Evolutionary conservation across 2,329 filamentous ascomycete genomes (phyloP).

Genomic region (Lanzia echinophila): DNA sequence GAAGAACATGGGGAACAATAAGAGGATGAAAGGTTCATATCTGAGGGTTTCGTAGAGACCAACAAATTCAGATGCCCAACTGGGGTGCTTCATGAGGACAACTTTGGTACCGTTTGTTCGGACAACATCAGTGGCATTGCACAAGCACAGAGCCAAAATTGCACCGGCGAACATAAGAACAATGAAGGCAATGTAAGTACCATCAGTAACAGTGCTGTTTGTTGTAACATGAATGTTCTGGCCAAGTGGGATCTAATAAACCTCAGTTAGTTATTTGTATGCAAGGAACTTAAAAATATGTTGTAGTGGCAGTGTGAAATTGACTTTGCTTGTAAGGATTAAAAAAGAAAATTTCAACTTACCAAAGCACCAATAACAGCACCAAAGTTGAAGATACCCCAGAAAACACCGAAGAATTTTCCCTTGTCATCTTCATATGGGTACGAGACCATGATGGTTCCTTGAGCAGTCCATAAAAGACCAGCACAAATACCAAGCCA

Average conservation of each 20-base stretch:
- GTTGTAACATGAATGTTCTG: slow-evolving; percentile 58
- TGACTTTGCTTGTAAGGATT: background rate
- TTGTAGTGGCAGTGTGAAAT: background rate
- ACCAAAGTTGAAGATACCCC: slow-evolving; percentile 92
- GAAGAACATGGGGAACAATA: slow-evolving; percentile 78
- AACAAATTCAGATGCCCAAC: slow-evolving; percentile 71
- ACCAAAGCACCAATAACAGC: slow-evolving; percentile 74
- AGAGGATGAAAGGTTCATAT: slow-evolving; percentile 64
- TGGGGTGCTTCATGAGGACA: slow-evolving; percentile 86
- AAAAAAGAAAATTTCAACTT: slow-evolving; percentile 21
- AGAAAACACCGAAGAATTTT: slow-evolving; percentile 84
- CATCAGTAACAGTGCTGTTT: slow-evolving; percentile 53
- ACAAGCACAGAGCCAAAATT: slow-evolving; percentile 60
- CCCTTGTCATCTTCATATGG: slow-evolving; percentile 77
- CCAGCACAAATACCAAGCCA: slow-evolving; percentile 73
- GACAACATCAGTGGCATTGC: slow-evolving; percentile 64
- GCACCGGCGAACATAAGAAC: slow-evolving; percentile 73
- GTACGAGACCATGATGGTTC: slow-evolving; percentile 86
- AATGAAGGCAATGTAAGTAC: slow-evolving; percentile 84
- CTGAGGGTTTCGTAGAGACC: slow-evolving; percentile 69
- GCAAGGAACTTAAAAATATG: background rate
- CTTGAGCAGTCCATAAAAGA: slow-evolving; percentile 76
- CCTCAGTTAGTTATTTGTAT: background rate
- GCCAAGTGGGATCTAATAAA: slow-evolving; percentile 57
- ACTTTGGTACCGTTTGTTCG: slow-evolving; percentile 73